A percentile compares a stretch with the other conserved stretches of the same genome.
Evolutionary conservation across 768 basidiomycete genomes (phyloP).

Genomic region (Clathrus columnatus): DNA sequence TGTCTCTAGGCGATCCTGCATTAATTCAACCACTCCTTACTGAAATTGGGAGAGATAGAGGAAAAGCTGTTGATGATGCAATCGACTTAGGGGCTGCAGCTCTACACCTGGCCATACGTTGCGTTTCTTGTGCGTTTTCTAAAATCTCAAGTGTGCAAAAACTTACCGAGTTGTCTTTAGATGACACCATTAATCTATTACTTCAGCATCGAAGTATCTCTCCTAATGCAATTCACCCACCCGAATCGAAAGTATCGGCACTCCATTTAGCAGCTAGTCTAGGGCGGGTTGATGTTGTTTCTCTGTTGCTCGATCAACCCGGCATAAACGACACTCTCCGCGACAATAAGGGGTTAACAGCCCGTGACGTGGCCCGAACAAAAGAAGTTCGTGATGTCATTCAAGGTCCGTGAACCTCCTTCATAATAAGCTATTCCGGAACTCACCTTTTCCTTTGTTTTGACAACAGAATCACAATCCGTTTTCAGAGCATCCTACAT

Average conservation of each 20-base stretch:
- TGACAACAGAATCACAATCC: background rate
- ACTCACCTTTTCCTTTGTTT: background rate
- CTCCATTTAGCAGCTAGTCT: slow-evolving; percentile 68
- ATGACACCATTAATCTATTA: slow-evolving; percentile 57
- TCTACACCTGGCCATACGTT: slow-evolving; percentile 75
- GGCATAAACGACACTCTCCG: slow-evolving; percentile 69
- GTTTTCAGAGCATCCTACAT: slow-evolving; percentile 50
- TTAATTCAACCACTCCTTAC: slow-evolving; percentile 75
- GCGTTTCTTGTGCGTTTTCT: slow-evolving; percentile 53
- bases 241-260: slow-evolving; percentile 61
- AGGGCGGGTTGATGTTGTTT: slow-evolving; percentile 63
- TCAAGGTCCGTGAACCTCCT: slow-evolving; percentile 41
- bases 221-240: slow-evolving; percentile 69
- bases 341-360: slow-evolving; percentile 58
- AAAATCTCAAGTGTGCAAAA: background rate
- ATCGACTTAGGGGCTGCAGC: slow-evolving; percentile 66
- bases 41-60: slow-evolving; percentile 61
- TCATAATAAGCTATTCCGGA: background rate
- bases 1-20: slow-evolving; percentile 55
- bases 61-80: slow-evolving; percentile 37
- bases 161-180: slow-evolving; percentile 25
- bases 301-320: slow-evolving; percentile 69
- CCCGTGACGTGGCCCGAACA: slow-evolving; percentile 61
- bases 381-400: slow-evolving; percentile 60
- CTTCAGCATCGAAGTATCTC: slow-evolving; percentile 69